Evolutionary conservation across 2,329 filamentous ascomycete species (phyloP), one percentile per base, ranked within the genome.

Genomic region (Fusarium sp.): DNA sequence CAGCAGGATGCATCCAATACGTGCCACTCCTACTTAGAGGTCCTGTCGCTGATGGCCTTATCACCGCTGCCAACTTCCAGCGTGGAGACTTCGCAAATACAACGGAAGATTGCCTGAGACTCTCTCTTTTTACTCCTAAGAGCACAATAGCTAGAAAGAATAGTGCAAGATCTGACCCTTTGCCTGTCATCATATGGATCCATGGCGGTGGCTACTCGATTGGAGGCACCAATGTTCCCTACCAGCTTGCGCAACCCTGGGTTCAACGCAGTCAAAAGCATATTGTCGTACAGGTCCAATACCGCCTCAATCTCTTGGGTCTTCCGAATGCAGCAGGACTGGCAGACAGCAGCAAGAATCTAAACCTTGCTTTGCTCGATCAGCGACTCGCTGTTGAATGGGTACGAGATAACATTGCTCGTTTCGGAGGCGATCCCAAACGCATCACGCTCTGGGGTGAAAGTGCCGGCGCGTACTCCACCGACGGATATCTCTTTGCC

Each of bases 331-430:
- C 69, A 2, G 52, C 41, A 12, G 69, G 55, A 0, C n/a, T 71
- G 1, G 50, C 8, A 11, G n/a, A 21, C 4, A 7, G 41, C 5
- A 55, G 38, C 6, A 39, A 64, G 8, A 69, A 70, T 3, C 28
- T 69, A 9, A 71, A 71, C 15, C 26, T 71, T 24, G 53, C 52
- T 9, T 52, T 71, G 2, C 68, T 71, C 15, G 69, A 72, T 3
- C 69, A 71, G 5, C 66, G 69, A 12, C 52, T 71, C 1, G 69
- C 69, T 8, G 68, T 71, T 11, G 69, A 71, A 57, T 71, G 69
- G 69, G 69, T 72, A 6, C 62, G 54, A 0, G 53, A 53, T 11
- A 71, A 72, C 8, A 68, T 70, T 33, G 69, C 62, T 43, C 52
- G 23, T 13, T 72, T 71, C 8, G 69, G 69, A 7, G 69, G 69